phyloP scores from a whole-genome alignment of 345 rosid species.

The Syzygium aqueum region DNA sequence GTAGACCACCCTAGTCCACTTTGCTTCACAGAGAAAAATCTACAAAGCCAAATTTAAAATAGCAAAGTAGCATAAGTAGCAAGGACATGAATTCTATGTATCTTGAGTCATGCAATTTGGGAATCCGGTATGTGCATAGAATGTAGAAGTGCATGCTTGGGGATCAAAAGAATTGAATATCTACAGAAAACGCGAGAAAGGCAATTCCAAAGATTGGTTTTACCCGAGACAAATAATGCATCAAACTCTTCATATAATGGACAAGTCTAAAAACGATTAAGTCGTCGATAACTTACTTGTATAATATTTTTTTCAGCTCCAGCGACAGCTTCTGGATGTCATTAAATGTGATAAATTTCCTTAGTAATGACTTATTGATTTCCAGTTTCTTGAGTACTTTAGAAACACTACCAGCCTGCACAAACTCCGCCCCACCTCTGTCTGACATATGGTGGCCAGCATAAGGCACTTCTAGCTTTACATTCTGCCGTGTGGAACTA shows the following conservation, averaged over 20 bases:
- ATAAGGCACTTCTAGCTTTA: slow-evolving; percentile 14
- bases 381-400: slow-evolving; percentile 21
- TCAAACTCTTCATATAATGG: neutral
- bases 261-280: neutral
- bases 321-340: slow-evolving; percentile 44
- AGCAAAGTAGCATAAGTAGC: neutral
- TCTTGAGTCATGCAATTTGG: neutral
- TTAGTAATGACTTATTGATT: slow-evolving; percentile 26
- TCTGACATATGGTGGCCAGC: slow-evolving; percentile 18
- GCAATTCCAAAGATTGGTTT: neutral
- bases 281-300: slow-evolving; percentile 39
- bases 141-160: neutral
- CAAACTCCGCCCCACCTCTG: slow-evolving; percentile 14
- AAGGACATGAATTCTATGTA: neutral
- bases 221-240: neutral
- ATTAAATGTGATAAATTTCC: slow-evolving; percentile 19
- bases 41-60: neutral
- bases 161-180: neutral
- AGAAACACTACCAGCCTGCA: slow-evolving; percentile 14
- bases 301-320: slow-evolving; percentile 36
- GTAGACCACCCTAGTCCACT: neutral
- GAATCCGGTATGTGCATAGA: neutral
- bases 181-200: neutral
- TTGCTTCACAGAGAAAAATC: neutral
- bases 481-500: slow-evolving; percentile 12